Percentiles rank a stretch among this genome's conserved stretches.
Evolutionary conservation across 2,329 filamentous ascomycete species (phyloP).

Genomic region (Aspergillus amoenus): DNA sequence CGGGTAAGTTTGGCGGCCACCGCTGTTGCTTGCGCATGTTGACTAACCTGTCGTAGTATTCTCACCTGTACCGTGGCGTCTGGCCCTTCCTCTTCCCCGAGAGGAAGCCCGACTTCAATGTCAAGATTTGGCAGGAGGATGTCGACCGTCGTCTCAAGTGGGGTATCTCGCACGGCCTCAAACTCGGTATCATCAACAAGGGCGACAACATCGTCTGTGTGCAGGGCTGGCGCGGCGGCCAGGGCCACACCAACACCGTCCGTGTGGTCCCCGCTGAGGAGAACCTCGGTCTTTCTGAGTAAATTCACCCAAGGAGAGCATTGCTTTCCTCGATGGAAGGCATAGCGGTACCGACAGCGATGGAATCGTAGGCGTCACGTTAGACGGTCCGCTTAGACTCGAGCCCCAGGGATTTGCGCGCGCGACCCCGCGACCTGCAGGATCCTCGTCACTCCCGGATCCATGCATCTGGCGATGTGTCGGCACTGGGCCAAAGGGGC

Average conservation of each 20-base stretch:
- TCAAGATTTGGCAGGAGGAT: conserved; percentile 97
- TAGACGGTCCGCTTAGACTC: conserved; percentile 17
- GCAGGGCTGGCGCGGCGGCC: conserved; percentile 67
- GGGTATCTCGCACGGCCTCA: conserved; percentile 84
- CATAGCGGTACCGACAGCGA: conserved; percentile 19
- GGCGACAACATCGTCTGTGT: conserved; percentile 70
- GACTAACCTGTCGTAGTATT: conserved; percentile 55
- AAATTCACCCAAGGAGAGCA: conserved; percentile 18
- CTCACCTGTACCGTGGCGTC: conserved; percentile 94
- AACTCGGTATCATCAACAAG: conserved; percentile 76
- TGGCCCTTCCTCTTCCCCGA: conserved; percentile 96
- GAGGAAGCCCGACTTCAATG: conserved; percentile 89
- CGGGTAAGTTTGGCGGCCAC: conserved; percentile 52
- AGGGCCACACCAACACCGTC: conserved; percentile 67
- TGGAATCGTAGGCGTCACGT: conserved; percentile 17
- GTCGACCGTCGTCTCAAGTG: conserved; percentile 97
- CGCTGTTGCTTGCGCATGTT: conserved; percentile 6
- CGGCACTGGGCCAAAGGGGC: conserved; percentile 5
- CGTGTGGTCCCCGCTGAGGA: conserved; percentile 51
- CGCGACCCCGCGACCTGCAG: conserved; percentile 5
- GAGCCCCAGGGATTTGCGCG: conserved; percentile 11
- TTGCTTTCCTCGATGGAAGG: conserved; percentile 10
- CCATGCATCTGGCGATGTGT: conserved; percentile 8
- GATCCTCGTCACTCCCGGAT: conserved; percentile 1
- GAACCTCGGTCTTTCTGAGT: conserved; percentile 41